Percentiles rank a stretch among this genome's conserved stretches.
phyloP scores from a whole-genome alignment of 1,284 basidiomycete species.

The Agroathelia rolfsii region DNA sequence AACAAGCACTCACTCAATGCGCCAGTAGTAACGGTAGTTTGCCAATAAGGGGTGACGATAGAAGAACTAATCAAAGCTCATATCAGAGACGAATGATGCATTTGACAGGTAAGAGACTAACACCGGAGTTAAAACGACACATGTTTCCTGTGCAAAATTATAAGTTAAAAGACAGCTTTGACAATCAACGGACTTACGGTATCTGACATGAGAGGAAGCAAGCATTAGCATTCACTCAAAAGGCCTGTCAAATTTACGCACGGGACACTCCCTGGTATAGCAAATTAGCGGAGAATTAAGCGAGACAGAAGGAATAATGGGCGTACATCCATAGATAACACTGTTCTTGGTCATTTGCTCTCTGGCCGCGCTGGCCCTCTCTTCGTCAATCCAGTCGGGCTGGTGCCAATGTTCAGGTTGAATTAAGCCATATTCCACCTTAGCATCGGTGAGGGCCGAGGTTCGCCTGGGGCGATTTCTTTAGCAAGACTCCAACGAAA shows the following conservation, averaged over 20 bases:
- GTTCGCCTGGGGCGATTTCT: slow-evolving; percentile 39
- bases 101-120: slow-evolving; percentile 26
- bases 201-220: slow-evolving; percentile 6
- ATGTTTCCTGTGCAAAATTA: slow-evolving; percentile 47
- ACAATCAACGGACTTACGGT: no score
- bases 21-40: slow-evolving; percentile 90
- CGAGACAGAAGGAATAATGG: slow-evolving; percentile 1
- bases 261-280: slow-evolving; percentile 49
- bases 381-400: slow-evolving; percentile 77
- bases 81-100: slow-evolving; percentile 6
- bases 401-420: slow-evolving; percentile 79
- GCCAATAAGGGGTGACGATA: slow-evolving; percentile 74
- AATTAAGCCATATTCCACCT: slow-evolving; percentile 77
- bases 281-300: slow-evolving; percentile 2
- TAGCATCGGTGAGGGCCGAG: slow-evolving; percentile 51
- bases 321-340: slow-evolving; percentile 80
- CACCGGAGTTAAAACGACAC: slow-evolving; percentile 93
- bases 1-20: slow-evolving; percentile 42
- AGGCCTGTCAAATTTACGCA: slow-evolving; percentile 24
- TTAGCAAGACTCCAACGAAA: background rate
- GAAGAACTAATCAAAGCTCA: no score
- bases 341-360: slow-evolving; percentile 69
- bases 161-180: no score
- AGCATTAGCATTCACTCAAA: slow-evolving; percentile 2
- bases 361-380: slow-evolving; percentile 61